Base-by-base conservation (phyloP, 768 basidiomycete species). In the Coprinopsis marcescibilis region DNA sequence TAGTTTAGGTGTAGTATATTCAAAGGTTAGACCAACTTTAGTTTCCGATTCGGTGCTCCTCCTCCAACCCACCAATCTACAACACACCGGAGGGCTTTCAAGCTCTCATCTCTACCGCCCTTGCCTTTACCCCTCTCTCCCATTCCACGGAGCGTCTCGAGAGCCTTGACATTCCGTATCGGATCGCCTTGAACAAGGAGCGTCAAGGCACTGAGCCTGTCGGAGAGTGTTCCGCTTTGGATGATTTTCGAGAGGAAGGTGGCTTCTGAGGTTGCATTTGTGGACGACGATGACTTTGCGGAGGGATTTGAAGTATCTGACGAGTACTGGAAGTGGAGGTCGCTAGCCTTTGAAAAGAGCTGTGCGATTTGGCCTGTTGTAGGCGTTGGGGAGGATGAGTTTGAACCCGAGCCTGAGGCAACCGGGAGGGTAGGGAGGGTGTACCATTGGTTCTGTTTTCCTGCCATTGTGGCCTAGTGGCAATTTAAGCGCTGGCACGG, bases 31-130 rank as follows among this genome's bases (percentile, higher is more conserved):
- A 71, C 81, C 43, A 50, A 93, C 89, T 77, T 89, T 20, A 97
- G 75, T 61, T 98, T 98, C 51, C 89, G 72, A 49, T 76, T 71
- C 0, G 92, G 89, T 15, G 83, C 88, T n/a, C 91, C 91, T 19
- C 93, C 94, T 25, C 92, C 93, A 37, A 87, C 78, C 91, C 93
- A 96, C 93, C 95, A 97, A 76, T 98, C 95, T 25, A 89, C 83
- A 48, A 99, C 73, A 51, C 93, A 95, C 34, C 94, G 75, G 45
- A 95, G 60, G 2, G 94, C 93, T 53, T 94, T 92, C 35, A 96
- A 62, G 55, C 87, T 83, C 68, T 97, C 94, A 42, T 93, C 93
- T n/a, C 94, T 75, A 2, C 90, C 89, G 32, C 90, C 91, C 57
- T 89, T 90, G 0, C 83, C 84, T 50, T 85, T 81, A 0, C 85